These are phyloP conservation scores for Aspergillus ruber DNA, from an alignment of 2,329 filamentous ascomycete genomes.

Conservation along the genomic window DNA sequence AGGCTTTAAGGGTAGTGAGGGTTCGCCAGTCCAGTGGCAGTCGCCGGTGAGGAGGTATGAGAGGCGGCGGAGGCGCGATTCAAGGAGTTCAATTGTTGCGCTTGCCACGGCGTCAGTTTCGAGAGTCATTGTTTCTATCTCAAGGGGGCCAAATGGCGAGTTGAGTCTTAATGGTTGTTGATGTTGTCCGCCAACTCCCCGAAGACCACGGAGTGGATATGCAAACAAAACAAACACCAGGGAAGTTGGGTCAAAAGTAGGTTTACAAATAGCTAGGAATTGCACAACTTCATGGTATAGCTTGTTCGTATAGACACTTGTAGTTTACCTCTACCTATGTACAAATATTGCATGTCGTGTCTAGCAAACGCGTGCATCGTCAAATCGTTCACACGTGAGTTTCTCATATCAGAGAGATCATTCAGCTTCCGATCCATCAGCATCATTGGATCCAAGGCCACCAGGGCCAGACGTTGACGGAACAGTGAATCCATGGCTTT, in stretches of 20 bases:
- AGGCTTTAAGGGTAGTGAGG: constrained; percentile 28
- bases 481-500: not conserved
- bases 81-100: constrained; percentile 39
- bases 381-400: not conserved
- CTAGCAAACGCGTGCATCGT: not conserved
- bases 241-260: constrained; percentile 5
- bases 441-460: not conserved
- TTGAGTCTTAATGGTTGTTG: constrained; percentile 8
- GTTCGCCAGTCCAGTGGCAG: constrained; percentile 35
- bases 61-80: constrained; percentile 38
- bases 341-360: not conserved
- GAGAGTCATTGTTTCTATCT: constrained; percentile 19
- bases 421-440: not conserved
- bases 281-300: too few species aligned
- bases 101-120: constrained; percentile 31
- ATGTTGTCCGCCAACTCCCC: not conserved
- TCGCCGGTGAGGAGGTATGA: constrained; percentile 41
- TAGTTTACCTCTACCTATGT: not conserved
- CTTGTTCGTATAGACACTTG: too few species aligned
- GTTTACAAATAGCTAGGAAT: not conserved
- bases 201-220: constrained; percentile 7
- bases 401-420: not conserved
- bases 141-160: not conserved
- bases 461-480: not conserved
- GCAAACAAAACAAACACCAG: constrained; percentile 2